Evolutionary conservation across 2,329 filamentous ascomycete species (phyloP), one percentile per base, ranked within the genome.

Genomic region (Calcarisporium arbuscula): DNA sequence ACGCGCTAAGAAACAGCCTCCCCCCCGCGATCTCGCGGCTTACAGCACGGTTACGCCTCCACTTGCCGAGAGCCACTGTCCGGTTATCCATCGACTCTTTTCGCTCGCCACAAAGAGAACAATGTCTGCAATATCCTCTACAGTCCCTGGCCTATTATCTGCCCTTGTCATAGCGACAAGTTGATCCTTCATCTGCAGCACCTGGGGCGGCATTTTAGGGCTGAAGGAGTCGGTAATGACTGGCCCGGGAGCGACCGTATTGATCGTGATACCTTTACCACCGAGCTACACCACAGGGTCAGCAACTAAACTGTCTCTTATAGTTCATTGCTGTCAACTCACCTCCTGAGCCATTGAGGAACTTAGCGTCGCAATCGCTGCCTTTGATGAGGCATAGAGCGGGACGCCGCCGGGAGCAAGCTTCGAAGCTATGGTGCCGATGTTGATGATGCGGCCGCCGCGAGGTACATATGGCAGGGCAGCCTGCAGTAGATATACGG

Each of bases 161-260:
- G 49, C 48, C 34, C 55, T 50, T 2, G 52, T 56, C 36, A 48
- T 38, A 2, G 40, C 40, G 8, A 52, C 28, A 14, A 57, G 28
- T 4, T 33, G 32, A 6, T 35, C 40, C 26, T 42, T 45, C 11
- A 43, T 8, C 14, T 39, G 68, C 38, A 32, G 62, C 57, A 39
- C 71, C 64, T 4, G 56, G 54, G 51, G 74, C 72, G 16, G 63
- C 70, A 44, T 61, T 52, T 35, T 33, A 15, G 12, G 41, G 35
- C 7, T 51, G 17, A 22, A 40, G 2, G 40, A 40, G 21, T 64
- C 59, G 9, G 61, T 64, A 6, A 28, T 28, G 6, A 56, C 52
- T 6, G 57, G 54, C 0, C 62, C 62, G 0, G 61, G 62, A 1
- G 55, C 53, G 12, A 65, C 42, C 6, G 58, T 58, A 36, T 65